Percentiles rank a stretch among this genome's conserved stretches.
phyloP scores from a whole-genome alignment of 2,329 filamentous ascomycete species.

The Pseudocercospora cruenta region DNA sequence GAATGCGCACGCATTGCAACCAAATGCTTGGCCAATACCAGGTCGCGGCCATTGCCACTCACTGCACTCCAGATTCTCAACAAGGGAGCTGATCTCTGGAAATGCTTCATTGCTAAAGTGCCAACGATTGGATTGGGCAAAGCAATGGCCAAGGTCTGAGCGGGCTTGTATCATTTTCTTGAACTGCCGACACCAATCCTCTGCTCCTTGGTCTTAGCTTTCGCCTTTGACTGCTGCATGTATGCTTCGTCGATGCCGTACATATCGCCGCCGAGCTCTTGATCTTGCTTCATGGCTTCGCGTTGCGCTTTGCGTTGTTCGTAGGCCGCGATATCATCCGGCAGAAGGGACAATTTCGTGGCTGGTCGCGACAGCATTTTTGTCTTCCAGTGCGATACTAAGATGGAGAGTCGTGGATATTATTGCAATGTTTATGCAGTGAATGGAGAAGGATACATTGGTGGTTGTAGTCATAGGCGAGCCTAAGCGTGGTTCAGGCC shows the following conservation, averaged over 20 bases:
- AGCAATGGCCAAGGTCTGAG: background rate
- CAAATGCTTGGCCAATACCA: background rate
- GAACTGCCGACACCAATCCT: slow-evolving; percentile 33
- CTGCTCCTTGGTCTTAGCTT: slow-evolving; percentile 34
- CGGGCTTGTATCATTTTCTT: slow-evolving; percentile 18
- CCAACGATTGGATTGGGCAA: background rate
- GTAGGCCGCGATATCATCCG: slow-evolving; percentile 40
- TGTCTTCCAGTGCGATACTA: background rate
- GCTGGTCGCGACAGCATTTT: slow-evolving; percentile 42
- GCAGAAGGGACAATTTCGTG: slow-evolving; percentile 40
- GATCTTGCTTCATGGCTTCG: slow-evolving; percentile 31
- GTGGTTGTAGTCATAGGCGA: background rate
- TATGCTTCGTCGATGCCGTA: slow-evolving; percentile 29
- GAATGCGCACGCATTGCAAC: slow-evolving; percentile 7
- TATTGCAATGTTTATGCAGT: background rate
- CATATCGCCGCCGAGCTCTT: slow-evolving; percentile 25
- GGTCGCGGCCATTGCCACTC: background rate
- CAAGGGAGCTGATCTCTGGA: background rate
- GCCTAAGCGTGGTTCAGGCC: background rate
- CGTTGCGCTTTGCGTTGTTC: slow-evolving; percentile 38
- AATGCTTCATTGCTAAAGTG: background rate
- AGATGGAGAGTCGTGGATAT: background rate
- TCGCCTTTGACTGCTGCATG: slow-evolving; percentile 32
- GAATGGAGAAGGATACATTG: background rate
- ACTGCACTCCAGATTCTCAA: background rate